Evolutionary conservation across 2,329 filamentous ascomycete genomes (phyloP), one percentile per base, ranked within the genome.

Genomic region (Pseudogymnoascus sp.): DNA sequence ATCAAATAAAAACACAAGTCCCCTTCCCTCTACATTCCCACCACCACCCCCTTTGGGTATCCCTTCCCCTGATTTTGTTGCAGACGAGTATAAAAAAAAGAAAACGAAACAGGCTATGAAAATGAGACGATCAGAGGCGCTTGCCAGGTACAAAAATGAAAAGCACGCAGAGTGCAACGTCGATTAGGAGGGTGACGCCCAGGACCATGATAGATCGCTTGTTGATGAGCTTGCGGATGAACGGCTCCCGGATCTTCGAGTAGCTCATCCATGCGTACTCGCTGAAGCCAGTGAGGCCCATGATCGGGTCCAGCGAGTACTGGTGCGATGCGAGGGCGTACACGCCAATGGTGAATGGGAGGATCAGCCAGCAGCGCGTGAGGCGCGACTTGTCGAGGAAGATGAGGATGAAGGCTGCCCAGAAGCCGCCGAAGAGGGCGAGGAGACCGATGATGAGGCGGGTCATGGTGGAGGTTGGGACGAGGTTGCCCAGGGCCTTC

Each of bases 211-310:
- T 71, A 0, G 94, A 87, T 62, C 94, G 88, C 73, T 92, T 92
- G 67, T 85, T 86, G 61, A 99, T 82, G 18, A 97, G 85, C 70
- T 86, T 89, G 66, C 90, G 88, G 61, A 99, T 89, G 72, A 94
- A 99, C 0, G 92, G 90, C 75, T 99, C 94, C 61, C 89, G 86
- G 65, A 97, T 90, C 39, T 85, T 84, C 22, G 89, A 88, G 78
- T 95, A 97, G 74, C 87, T 89, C 80, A 97, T 92, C 58, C 96
- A 92, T 0, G 93, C 97, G 77, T 97, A 97, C 77, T 99, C 95
- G 78, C 92, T 97, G 74, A 87, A 88, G 36, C 93, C 92, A n/a
- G 89, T 74, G 18, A 97, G 81, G 4, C 92, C 94, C 74, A 97
- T 85, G 65, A 96, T 79, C 0, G 95, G 93, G 70, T 99, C 94